Conservation (phyloP, 148 eudicot species). For the Diospyros lotus region DNA sequence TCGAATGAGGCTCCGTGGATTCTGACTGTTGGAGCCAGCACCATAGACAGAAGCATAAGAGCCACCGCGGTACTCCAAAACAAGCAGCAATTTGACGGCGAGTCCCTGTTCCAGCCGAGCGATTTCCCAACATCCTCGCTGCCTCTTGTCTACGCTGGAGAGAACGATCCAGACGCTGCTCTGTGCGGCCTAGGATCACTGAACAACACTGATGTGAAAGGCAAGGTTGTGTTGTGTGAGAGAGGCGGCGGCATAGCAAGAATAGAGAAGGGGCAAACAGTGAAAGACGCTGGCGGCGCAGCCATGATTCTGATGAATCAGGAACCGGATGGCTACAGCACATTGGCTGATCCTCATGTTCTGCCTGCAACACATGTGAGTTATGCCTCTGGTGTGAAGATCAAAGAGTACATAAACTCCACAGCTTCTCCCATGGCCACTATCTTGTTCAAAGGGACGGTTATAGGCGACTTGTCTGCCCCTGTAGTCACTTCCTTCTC, state of each 20-base stretch:
- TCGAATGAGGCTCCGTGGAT: constrained; percentile 73
- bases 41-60: constrained; percentile 61
- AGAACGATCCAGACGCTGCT: constrained; percentile 30
- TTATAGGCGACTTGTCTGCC: constrained; percentile 44
- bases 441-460: constrained; percentile 50
- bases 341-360: constrained; percentile 61
- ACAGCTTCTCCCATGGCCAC: constrained; percentile 42
- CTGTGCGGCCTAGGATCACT: constrained; percentile 47
- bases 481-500: constrained; percentile 72
- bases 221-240: constrained; percentile 60
- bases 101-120: constrained; percentile 44
- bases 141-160: constrained; percentile 53
- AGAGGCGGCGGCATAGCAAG: constrained; percentile 46
- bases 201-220: constrained; percentile 44
- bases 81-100: constrained; percentile 37
- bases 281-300: constrained; percentile 52
- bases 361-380: constrained; percentile 58
- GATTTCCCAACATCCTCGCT: constrained; percentile 28
- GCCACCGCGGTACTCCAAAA: constrained; percentile 42
- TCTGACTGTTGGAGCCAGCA: constrained; percentile 66
- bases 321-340: constrained; percentile 54
- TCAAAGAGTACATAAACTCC: constrained; percentile 33
- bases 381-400: constrained; percentile 36
- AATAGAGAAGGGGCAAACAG: constrained; percentile 61
- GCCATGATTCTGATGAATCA: constrained; percentile 67